phyloP scores from a whole-genome alignment of 2,329 filamentous ascomycete genomes.

The Trichoderma breve region DNA sequence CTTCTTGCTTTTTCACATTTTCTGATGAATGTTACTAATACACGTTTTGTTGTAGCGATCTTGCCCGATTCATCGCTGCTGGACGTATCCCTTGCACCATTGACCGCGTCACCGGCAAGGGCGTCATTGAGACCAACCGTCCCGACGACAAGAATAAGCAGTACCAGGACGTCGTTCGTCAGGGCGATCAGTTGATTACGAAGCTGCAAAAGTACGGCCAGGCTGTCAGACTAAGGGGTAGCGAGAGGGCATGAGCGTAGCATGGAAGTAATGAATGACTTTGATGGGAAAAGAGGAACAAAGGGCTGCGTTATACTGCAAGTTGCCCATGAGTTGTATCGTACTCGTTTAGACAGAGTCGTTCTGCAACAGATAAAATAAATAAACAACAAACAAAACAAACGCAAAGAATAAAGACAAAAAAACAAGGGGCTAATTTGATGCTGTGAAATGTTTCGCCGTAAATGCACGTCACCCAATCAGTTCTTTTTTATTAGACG shows the following conservation, averaged over 20 bases:
- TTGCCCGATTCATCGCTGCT: slow-evolving; percentile 94
- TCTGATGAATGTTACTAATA: not conserved
- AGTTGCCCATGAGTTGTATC: not conserved
- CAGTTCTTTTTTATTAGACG: not conserved
- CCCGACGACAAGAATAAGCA: slow-evolving; percentile 99
- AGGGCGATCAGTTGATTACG: slow-evolving; percentile 95
- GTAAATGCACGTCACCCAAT: not conserved
- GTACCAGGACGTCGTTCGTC: slow-evolving; percentile 96
- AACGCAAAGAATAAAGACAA: not conserved
- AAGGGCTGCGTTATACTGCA: not conserved
- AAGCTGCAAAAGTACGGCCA: slow-evolving; percentile 99
- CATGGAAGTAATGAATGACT: not conserved
- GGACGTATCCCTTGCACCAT: slow-evolving; percentile 96
- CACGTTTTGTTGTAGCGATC: slow-evolving; percentile 58
- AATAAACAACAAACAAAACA: not conserved
- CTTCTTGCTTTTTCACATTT: not conserved
- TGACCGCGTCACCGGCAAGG: slow-evolving; percentile 92
- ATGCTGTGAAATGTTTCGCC: not conserved
- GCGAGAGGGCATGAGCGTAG: slow-evolving; percentile 71
- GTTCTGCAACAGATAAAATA: not conserved
- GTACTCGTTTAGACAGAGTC: not conserved
- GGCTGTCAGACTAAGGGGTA: slow-evolving; percentile 88
- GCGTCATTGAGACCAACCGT: slow-evolving; percentile 95
- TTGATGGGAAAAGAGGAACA: not conserved
- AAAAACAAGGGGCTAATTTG: not conserved